Evolutionary conservation across 2,329 filamentous ascomycete genomes (phyloP).

Genomic region (Talaromyces funiculosus): DNA sequence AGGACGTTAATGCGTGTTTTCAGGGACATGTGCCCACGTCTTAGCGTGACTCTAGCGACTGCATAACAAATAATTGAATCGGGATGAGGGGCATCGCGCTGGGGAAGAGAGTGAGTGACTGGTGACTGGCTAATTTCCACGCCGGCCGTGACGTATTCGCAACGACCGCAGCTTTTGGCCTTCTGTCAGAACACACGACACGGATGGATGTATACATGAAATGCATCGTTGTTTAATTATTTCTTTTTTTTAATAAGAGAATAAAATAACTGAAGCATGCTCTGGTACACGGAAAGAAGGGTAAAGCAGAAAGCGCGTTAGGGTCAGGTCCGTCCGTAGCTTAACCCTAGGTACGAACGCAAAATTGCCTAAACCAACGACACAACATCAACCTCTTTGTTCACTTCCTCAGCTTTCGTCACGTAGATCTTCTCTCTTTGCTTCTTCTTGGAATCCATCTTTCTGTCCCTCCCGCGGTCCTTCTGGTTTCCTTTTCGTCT

Average conservation of each 20-base stretch:
- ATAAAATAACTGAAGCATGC: background rate
- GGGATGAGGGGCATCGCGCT: background rate
- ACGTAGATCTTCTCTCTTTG: slow-evolving; percentile 2
- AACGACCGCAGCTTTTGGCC: background rate
- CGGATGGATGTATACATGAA: background rate
- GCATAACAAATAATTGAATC: background rate
- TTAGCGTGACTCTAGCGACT: background rate
- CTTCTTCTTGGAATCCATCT: background rate
- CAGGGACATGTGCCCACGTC: background rate
- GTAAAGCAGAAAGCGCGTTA: background rate
- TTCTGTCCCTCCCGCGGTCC: background rate
- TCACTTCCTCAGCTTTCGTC: background rate
- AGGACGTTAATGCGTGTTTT: background rate
- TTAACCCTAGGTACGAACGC: background rate
- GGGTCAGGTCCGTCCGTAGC: background rate
- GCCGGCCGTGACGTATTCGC: background rate
- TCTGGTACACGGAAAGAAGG: background rate
- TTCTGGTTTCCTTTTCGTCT: background rate
- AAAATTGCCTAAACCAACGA: background rate
- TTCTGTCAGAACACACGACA: background rate
- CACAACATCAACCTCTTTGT: background rate
- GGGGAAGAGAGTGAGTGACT: background rate
- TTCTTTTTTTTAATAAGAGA: background rate
- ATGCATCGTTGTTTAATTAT: too few species aligned
- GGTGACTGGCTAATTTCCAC: slow-evolving; percentile 9